A percentile compares a stretch with the other conserved stretches of the same genome.
Conservation (phyloP, 768 basidiomycete genomes). For the Ramaria sp. region DNA sequence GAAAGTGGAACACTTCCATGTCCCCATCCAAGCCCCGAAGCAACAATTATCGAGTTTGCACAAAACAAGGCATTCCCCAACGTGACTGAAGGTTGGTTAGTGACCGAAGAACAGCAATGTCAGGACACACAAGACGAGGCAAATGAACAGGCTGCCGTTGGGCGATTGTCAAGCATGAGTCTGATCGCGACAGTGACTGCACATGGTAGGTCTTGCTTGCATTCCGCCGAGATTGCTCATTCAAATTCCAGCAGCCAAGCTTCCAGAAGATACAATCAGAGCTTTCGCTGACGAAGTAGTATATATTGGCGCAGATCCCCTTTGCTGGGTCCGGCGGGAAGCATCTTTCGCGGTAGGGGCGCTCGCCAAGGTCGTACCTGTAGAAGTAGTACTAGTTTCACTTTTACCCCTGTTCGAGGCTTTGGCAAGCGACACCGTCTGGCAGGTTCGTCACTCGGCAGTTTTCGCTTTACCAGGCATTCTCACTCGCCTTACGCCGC, state of each 20-base stretch:
- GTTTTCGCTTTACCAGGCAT: slow-evolving; percentile 79
- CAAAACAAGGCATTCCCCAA: background rate
- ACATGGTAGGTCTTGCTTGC: slow-evolving; percentile 38
- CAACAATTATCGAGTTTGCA: background rate
- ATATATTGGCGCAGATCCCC: slow-evolving; percentile 50
- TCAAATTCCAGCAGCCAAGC: background rate
- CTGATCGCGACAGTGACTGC: slow-evolving; percentile 82
- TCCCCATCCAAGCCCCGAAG: background rate
- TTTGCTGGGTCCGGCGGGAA: slow-evolving; percentile 76
- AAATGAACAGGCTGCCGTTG: slow-evolving; percentile 69
- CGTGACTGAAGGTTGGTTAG: background rate
- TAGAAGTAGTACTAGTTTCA: slow-evolving; percentile 52
- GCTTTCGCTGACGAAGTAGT: slow-evolving; percentile 70
- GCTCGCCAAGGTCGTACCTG: slow-evolving; percentile 78
- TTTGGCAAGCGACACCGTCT: slow-evolving; percentile 55
- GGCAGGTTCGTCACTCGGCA: slow-evolving; percentile 83
- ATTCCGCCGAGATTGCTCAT: background rate
- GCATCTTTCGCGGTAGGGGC: slow-evolving; percentile 84
- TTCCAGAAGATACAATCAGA: slow-evolving; percentile 31
- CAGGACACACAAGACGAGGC: slow-evolving; percentile 23
- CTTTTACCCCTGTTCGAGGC: slow-evolving; percentile 70
- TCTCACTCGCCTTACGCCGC: slow-evolving; percentile 49
- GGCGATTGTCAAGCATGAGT: slow-evolving; percentile 86
- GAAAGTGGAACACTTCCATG: background rate
- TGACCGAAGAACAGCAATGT: slow-evolving; percentile 1